Percentiles rank a stretch among this genome's conserved stretches.
Evolutionary conservation across 495 filamentous ascomycete species (phyloP).

Genomic region (Tuber aestivum): DNA sequence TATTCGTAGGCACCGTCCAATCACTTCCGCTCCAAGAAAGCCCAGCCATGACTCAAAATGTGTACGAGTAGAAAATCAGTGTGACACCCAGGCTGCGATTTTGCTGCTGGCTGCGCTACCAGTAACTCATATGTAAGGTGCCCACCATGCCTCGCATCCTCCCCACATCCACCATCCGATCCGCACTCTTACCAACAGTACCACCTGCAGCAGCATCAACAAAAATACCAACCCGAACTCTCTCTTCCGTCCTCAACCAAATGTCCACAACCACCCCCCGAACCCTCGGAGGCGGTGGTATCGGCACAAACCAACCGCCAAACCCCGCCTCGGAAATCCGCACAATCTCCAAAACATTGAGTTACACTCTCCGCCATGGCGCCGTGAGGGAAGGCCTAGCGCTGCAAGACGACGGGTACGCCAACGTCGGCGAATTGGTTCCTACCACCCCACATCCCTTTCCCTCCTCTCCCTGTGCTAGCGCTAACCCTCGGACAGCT

Average conservation of each 20-base stretch:
- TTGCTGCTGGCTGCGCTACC: background rate
- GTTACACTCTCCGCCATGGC: constrained; percentile 72
- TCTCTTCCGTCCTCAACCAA: background rate
- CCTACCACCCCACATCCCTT: constrained; percentile 8
- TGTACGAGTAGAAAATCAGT: too few species aligned
- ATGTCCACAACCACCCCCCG: background rate
- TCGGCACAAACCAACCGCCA: background rate
- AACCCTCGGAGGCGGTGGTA: background rate
- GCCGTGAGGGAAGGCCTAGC: constrained; percentile 70
- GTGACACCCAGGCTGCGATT: too few species aligned
- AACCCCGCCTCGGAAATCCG: constrained; percentile 48
- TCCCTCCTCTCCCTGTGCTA: background rate
- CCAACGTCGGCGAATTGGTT: constrained; percentile 69
- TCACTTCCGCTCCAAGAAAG: too few species aligned
- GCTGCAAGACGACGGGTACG: constrained; percentile 73
- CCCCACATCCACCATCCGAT: background rate
- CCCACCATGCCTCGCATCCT: background rate
- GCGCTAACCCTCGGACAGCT: constrained; percentile 49
- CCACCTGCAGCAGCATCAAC: background rate
- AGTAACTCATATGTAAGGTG: background rate
- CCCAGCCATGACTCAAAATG: too few species aligned
- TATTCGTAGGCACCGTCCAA: too few species aligned
- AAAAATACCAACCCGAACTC: background rate
- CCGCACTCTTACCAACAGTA: background rate
- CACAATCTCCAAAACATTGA: constrained; percentile 72